Evolutionary conservation across 2,329 filamentous ascomycete genomes (phyloP), one percentile per base, ranked within the genome.

Genomic region (Cladosporium sp.): DNA sequence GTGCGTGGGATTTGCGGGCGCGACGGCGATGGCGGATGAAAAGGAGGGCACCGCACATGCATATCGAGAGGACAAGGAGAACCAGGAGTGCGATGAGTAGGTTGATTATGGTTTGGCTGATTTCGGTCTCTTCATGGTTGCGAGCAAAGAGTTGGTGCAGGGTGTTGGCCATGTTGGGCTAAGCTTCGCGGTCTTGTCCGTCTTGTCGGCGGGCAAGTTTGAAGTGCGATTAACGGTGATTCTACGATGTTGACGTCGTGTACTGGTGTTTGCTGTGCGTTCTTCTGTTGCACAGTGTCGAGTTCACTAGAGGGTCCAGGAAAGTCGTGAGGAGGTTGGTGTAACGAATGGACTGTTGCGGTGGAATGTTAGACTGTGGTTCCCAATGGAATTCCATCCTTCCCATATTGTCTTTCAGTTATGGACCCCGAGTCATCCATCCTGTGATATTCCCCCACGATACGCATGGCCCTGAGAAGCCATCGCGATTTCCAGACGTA

Each of bases 51-150:
- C 81, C 83, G 47, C 86, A 75, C 52, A 90, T 76, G 42, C 84
- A 65, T 24, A 95, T 76, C 54, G 80, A 83, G 61, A 92, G 70
- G 61, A 95, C 81, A 60, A 92, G 74, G 40, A 99, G 77, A 56
- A 85, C 84, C 60, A 97, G 77, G 50, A 97, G 80, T 52, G 82
- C 80, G 61, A 95, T 86, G 66, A 96, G 75, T 38, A 95, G 80
- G 65, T 89, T 84, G 68, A 91, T 77, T 73, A 87, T 83, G 40
- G 80, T 78, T 34, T 73, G 71, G 54, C 76, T 80, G 59, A 86
- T 74, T 60, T 74, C 72, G 54, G 61, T 59, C 50, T 64, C 61
- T 50, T 64, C 61, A 56, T 70, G 63, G 64, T 75, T 72, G 58
- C 82, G 79, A 49, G 64, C 68, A 56, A 78, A 59, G 39, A 67